phyloP scores from a whole-genome alignment of 164 flowering plant genomes.

The Sedum album region DNA sequence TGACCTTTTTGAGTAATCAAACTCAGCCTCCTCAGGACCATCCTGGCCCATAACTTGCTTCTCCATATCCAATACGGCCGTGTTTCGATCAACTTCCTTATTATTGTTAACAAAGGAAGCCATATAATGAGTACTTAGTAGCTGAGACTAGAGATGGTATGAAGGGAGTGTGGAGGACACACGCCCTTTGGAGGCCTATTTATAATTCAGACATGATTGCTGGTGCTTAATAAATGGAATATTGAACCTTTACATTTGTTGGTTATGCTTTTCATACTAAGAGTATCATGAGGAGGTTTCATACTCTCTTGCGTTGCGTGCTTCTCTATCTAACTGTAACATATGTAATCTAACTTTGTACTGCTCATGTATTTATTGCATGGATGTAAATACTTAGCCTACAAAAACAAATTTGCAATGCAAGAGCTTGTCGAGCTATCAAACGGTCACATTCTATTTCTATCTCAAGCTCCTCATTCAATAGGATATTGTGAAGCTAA shows the following conservation, averaged over 20 bases:
- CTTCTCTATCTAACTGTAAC: no score
- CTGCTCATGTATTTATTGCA: no score
- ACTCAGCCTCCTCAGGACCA: slow-evolving; percentile 11
- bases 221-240: neutral
- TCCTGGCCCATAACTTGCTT: slow-evolving; percentile 7
- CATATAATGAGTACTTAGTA: slow-evolving; percentile 9
- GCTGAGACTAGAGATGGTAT: neutral
- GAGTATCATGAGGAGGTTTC: no score
- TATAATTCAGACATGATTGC: slow-evolving; percentile 3
- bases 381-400: no score
- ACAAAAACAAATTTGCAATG: no score
- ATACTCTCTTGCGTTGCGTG: no score
- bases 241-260: neutral
- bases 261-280: neutral
- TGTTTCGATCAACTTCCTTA: neutral
- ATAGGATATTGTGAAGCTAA: no score
- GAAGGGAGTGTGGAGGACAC: slow-evolving; percentile 32
- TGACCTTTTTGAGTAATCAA: slow-evolving; percentile 42
- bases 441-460: no score
- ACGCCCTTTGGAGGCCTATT: slow-evolving; percentile 26
- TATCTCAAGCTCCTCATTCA: no score
- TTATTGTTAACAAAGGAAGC: slow-evolving; percentile 13
- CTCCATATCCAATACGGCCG: slow-evolving; percentile 12
- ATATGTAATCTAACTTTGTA: no score
- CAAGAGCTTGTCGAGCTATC: no score